Percentiles rank a stretch among this genome's conserved stretches.
phyloP scores from a whole-genome alignment of 2,329 filamentous ascomycete genomes.

The Xylariaceae sp. region DNA sequence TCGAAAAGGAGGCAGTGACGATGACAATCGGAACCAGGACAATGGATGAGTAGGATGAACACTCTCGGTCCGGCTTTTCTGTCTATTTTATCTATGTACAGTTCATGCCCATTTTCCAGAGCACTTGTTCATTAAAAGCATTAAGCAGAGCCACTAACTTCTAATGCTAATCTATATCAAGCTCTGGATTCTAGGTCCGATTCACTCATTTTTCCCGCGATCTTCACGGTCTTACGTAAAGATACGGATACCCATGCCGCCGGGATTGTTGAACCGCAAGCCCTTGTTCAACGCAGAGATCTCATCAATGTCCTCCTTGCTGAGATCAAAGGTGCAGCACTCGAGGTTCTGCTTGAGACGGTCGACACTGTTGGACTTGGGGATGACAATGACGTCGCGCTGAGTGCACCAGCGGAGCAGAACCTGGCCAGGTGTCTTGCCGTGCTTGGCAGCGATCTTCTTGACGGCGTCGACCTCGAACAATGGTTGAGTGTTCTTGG shows the following conservation, averaged over 20 bases:
- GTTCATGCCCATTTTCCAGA: too few species aligned
- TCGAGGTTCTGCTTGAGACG: slow-evolving; percentile 53
- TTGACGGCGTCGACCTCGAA: slow-evolving; percentile 44
- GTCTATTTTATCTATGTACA: too few species aligned
- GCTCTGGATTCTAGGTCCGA: too few species aligned
- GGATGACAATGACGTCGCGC: slow-evolving; percentile 58
- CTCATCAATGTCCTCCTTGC: slow-evolving; percentile 50
- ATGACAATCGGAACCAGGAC: too few species aligned
- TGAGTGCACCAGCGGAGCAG: slow-evolving; percentile 66
- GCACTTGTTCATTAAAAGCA: too few species aligned
- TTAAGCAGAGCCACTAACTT: too few species aligned
- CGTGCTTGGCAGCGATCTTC: slow-evolving; percentile 51
- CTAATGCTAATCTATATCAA: too few species aligned
- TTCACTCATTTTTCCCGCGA: too few species aligned
- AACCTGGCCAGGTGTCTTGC: slow-evolving; percentile 62
- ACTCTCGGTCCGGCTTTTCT: too few species aligned
- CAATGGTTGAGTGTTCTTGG: slow-evolving; percentile 28
- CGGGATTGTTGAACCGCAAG: slow-evolving; percentile 58
- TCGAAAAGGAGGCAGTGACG: too few species aligned
- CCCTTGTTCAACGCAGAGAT: slow-evolving; percentile 50
- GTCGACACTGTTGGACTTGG: slow-evolving; percentile 57
- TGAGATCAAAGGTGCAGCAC: slow-evolving; percentile 51
- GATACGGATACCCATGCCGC: slow-evolving; percentile 25
- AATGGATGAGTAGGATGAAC: too few species aligned
- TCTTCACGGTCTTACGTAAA: slow-evolving; percentile 27